Evolutionary conservation across 306 rosid species (phyloP), one percentile per base, ranked within the genome.

Genomic region (Prosopis cineraria): DNA sequence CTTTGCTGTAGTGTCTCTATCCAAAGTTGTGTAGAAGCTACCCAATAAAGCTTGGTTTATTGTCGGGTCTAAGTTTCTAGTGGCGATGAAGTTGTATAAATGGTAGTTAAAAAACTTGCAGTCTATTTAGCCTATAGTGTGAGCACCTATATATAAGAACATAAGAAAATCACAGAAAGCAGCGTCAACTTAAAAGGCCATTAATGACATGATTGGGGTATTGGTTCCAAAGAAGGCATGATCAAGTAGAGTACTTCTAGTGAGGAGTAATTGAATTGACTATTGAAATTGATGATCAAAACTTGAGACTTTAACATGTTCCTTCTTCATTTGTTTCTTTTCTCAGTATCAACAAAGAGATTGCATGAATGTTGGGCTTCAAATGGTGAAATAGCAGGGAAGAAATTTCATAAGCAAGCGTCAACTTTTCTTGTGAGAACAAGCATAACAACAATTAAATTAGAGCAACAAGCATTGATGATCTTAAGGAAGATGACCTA

Each of bases 201-300:
- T 97, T 76, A 97, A 94, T 71, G 98, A 94, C 68, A 94, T 92
- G 98, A 94, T 94, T 86, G 97, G 98, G 19, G 97, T 90, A 22
- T 79, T 91, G 29, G 93, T 95, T 5, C 98, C 98, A 0, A 85
- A 98, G 56, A 95, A 87, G 79, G 97, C 98, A 74, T 98, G 98
- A 72, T 89, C 98, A 80, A 98, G 98, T 95, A 83, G 75, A 90
- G 33, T 58, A 44, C 50, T 30, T 68, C 19, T 25, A 58, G 74
- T 66, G 71, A 17, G 36, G 29, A 25, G 34, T 16, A 5, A 48
- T 36, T 20, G 40, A 47, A 69, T 62, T 83, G 79, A 94, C 97
- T 86, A 83, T 79, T 89, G 62, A 90, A 90, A 88, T 86, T 48
- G 44, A 78, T 64, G 59, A 47, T 25, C 33, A 24, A 56, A 56